Evolutionary conservation across 75 land plant species (phyloP), one percentile per base, ranked within the genome.

Genomic region (Picea glauca): DNA sequence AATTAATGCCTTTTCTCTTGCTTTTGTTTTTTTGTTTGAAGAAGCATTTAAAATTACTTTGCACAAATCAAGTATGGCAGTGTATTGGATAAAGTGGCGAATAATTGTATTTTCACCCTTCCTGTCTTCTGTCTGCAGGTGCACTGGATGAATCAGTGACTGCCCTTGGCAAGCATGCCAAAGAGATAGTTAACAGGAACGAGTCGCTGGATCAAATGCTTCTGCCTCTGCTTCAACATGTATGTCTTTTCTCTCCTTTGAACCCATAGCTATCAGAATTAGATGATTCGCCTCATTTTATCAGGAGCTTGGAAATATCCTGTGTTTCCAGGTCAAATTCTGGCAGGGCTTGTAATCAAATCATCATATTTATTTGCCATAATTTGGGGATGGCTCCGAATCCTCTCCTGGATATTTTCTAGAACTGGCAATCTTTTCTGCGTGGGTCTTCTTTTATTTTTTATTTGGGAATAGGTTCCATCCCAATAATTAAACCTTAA

Each of bases 171-270:
- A 80, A 86, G 66, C 85, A 88, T 18, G 86, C 87, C 0, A 80
- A 67, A 38, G 84, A 86, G 14, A 75, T 80, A 8, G 81, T 78
- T 50, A 76, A 77, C 13, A 83, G 58, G 58, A 77, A 79, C 15
- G 84, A 78, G 58, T 31, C 67, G 2, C 58, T 88, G 81, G 89
- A 87, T 72, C 83, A 86, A 68, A 75, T 91, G 64, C 87, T 80
- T 13, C 66, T 88, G 63, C 90, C 93, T 13, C 76, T 91, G 82
- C 83, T 89, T 54, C 86, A 91, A 76, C 85, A 87, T 65, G 93
- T 91, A 70, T 43, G 73, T 2, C 0, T 43, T 70, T 70, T 70
- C 26, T 43, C 43, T 43, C 20, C 1, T 1, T 21, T 70, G 0
- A n/a, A 11, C 38, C 38, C 33, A 46, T 14, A 5, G 23, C 20